These are phyloP conservation scores for Fragaria ananassa DNA, from an alignment of 306 rosid genomes.

Conservation along the genomic window DNA sequence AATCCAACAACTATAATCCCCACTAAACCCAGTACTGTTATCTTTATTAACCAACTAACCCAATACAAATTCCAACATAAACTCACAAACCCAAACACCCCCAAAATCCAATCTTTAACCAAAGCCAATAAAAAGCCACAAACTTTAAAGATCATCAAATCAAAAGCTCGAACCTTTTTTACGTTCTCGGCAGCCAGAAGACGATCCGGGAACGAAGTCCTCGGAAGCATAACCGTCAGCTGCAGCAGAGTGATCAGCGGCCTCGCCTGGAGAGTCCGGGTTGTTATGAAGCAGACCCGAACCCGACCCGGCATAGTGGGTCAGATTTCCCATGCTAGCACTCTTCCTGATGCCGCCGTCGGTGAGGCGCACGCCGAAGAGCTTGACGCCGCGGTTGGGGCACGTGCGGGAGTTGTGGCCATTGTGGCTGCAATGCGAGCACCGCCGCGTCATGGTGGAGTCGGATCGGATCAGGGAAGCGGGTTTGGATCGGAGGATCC, in stretches of 20 bases:
- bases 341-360: constrained; percentile 96
- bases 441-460: constrained; percentile 75
- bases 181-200: constrained; percentile 87
- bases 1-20: not conserved
- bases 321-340: constrained; percentile 94
- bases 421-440: constrained; percentile 98
- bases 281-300: constrained; percentile 35
- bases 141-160: not conserved
- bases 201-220: constrained; percentile 94
- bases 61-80: not conserved
- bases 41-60: not conserved
- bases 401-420: constrained; percentile 97
- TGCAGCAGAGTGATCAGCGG: constrained; percentile 59
- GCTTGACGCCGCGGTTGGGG: constrained; percentile 93
- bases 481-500: constrained; percentile 33
- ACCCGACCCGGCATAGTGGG: constrained; percentile 67
- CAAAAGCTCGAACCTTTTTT: constrained; percentile 64
- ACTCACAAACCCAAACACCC: not conserved
- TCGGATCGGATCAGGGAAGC: constrained; percentile 11
- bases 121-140: constrained; percentile 12
- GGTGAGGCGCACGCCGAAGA: constrained; percentile 86
- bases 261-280: constrained; percentile 84
- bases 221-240: constrained; percentile 94
- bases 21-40: not conserved
- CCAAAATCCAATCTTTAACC: not conserved